Conservation (phyloP, 169 alveolate species). For the Besnoitia besnoiti region DNA sequence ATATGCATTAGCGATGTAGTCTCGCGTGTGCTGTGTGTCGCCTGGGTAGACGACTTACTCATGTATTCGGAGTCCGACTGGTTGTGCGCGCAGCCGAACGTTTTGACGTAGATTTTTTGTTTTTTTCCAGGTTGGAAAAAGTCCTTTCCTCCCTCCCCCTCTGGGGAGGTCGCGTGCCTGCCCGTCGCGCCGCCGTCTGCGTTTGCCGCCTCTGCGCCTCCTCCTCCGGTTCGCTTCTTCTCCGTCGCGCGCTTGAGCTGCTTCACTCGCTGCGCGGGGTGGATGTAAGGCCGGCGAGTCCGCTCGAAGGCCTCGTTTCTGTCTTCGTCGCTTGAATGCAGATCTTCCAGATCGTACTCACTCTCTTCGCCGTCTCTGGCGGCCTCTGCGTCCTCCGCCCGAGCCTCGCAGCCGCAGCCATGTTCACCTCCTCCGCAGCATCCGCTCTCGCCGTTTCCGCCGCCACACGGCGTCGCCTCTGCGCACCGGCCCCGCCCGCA, state of each 20-base stretch:
- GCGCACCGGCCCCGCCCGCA: not conserved
- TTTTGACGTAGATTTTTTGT: constrained; percentile 89
- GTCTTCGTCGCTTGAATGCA: constrained; percentile 49
- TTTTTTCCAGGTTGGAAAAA: not conserved
- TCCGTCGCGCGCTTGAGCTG: not conserved
- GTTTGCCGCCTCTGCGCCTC: not conserved
- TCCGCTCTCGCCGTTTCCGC: not conserved
- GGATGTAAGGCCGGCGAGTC: not conserved
- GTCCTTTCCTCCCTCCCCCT: not conserved
- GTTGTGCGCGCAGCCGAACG: constrained; percentile 99
- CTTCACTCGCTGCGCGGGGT: constrained; percentile 46
- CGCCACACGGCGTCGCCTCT: no score
- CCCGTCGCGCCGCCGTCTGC: not conserved
- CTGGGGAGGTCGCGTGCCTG: not conserved
- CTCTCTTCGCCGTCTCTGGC: constrained; percentile 21
- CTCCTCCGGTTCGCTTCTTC: not conserved
- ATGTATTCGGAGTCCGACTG: constrained; percentile 95
- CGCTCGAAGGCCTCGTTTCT: constrained; percentile 27
- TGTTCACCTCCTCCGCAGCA: not conserved
- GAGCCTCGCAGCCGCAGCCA: not conserved
- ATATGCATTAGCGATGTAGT: no score
- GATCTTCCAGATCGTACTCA: constrained; percentile 51
- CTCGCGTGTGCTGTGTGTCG: no score
- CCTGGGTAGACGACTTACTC: no score
- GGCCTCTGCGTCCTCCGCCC: not conserved